Conservation (phyloP, 352 stramenopile genomes). For the Aphanomyces invadans region DNA sequence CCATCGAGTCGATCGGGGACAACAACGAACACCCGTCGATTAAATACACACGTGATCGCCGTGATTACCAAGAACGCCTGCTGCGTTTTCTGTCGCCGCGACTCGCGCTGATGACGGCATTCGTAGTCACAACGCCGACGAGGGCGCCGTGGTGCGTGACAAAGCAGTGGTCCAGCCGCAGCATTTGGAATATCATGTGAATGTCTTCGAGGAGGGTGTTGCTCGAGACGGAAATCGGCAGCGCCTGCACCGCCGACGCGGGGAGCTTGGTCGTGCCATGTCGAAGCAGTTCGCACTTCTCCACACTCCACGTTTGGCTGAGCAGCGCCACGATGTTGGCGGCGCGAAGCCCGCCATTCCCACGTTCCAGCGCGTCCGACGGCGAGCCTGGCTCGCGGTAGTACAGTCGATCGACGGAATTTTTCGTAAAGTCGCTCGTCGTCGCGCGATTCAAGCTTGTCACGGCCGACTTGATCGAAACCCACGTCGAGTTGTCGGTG, state of each 20-base stretch:
- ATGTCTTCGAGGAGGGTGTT: conserved; percentile 75
- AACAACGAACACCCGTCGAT: no score
- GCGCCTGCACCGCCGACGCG: neutral
- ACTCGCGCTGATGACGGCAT: conserved; percentile 10
- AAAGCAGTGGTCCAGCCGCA: conserved; percentile 81
- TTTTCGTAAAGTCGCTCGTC: neutral
- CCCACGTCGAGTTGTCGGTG: neutral
- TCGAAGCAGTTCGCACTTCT: conserved; percentile 55
- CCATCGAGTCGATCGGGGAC: no score
- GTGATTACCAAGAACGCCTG: no score
- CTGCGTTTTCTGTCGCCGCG: neutral
- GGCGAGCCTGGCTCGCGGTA: neutral
- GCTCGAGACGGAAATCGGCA: conserved; percentile 70
- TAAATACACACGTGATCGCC: no score
- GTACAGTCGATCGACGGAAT: conserved; percentile 4
- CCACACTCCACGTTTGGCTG: conserved; percentile 43
- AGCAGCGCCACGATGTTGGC: conserved; percentile 67
- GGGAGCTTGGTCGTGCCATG: conserved; percentile 48
- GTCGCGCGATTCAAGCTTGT: neutral
- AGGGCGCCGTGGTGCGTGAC: conserved; percentile 77
- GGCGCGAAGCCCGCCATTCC: conserved; percentile 43
- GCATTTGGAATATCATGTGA: conserved; percentile 89
- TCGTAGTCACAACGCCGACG: conserved; percentile 63
- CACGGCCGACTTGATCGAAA: conserved; percentile 1
- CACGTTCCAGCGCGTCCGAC: no score